phyloP scores from a whole-genome alignment of 1,284 basidiomycete genomes.

The Malassezia vespertilionis region DNA sequence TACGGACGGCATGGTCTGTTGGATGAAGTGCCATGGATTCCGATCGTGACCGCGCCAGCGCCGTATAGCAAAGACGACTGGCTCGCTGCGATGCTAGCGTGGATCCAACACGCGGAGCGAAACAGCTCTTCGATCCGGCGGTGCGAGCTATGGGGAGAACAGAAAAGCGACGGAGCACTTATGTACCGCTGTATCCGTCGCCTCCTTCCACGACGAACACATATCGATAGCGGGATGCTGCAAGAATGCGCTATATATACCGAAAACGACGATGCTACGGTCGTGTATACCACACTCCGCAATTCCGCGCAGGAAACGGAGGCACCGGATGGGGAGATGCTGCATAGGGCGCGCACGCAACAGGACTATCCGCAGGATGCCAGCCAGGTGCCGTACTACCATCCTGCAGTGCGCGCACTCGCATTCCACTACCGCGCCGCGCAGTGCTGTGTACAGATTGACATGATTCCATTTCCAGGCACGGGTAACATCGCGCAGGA shows the following conservation, averaged over 20 bases:
- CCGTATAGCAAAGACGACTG: slow-evolving; percentile 23
- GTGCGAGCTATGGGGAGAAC: slow-evolving; percentile 28
- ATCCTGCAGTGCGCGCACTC: slow-evolving; percentile 36
- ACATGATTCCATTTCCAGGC: slow-evolving; percentile 8
- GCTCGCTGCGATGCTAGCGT: slow-evolving; percentile 25
- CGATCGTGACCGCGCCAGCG: slow-evolving; percentile 21
- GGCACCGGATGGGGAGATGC: neutral
- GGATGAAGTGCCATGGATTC: slow-evolving; percentile 3
- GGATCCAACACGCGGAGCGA: slow-evolving; percentile 38
- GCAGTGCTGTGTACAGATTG: no score
- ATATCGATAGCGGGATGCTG: slow-evolving; percentile 15
- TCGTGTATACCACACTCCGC: slow-evolving; percentile 17
- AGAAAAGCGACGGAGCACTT: neutral
- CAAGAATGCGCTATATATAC: slow-evolving; percentile 12
- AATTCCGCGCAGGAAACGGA: slow-evolving; percentile 6
- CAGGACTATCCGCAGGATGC: slow-evolving; percentile 5
- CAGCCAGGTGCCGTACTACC: slow-evolving; percentile 38
- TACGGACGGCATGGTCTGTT: neutral
- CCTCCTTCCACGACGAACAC: neutral
- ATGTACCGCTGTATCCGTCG: slow-evolving; percentile 10
- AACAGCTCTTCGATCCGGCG: slow-evolving; percentile 37
- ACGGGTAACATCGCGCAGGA: neutral
- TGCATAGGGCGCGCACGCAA: neutral
- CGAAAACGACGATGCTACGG: neutral
- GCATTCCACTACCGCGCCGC: slow-evolving; percentile 26